phyloP scores from a whole-genome alignment of 495 filamentous ascomycete species.

The Trichocladium antarcticum region DNA sequence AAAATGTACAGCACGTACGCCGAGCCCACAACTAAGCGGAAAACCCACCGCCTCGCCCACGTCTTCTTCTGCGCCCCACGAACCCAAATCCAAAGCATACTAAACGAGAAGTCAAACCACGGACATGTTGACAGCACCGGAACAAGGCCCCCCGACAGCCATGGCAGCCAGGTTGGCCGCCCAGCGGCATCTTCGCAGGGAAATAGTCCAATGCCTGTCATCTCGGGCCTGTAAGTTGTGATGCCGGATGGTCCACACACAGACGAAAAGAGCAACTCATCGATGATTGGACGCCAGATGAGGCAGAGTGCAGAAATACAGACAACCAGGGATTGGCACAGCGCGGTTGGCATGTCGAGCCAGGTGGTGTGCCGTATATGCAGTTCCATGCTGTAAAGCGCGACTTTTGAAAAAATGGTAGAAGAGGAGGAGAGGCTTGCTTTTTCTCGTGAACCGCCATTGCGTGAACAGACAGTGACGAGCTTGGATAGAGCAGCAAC shows the following conservation, averaged over 20 bases:
- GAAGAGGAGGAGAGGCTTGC: slow-evolving; percentile 2
- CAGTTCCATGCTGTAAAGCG: slow-evolving; percentile 9
- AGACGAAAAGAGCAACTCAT: slow-evolving; percentile 21
- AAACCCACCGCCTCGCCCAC: background rate
- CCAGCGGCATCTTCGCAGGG: slow-evolving; percentile 10
- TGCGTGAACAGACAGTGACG: slow-evolving; percentile 55
- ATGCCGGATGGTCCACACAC: slow-evolving; percentile 21
- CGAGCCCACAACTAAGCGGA: slow-evolving; percentile 3
- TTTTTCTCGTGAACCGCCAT: slow-evolving; percentile 9
- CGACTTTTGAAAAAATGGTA: slow-evolving; percentile 10
- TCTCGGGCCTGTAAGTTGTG: slow-evolving; percentile 13
- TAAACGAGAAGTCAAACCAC: slow-evolving; percentile 15
- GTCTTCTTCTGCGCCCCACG: slow-evolving; percentile 6
- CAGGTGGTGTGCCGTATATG: slow-evolving; percentile 1
- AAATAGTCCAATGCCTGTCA: slow-evolving; percentile 7
- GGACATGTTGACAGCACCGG: slow-evolving; percentile 8
- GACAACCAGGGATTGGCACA: slow-evolving; percentile 1
- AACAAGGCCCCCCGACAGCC: slow-evolving; percentile 9
- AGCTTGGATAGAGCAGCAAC: slow-evolving; percentile 59
- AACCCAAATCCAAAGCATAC: slow-evolving; percentile 15
- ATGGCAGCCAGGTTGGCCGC: slow-evolving; percentile 9
- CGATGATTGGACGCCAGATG: slow-evolving; percentile 11
- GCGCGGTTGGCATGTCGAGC: background rate
- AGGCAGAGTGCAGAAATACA: slow-evolving; percentile 6
- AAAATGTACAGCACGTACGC: slow-evolving; percentile 9